Conservation (phyloP, 129 eudicot genomes). For the Sambucus nigra region DNA sequence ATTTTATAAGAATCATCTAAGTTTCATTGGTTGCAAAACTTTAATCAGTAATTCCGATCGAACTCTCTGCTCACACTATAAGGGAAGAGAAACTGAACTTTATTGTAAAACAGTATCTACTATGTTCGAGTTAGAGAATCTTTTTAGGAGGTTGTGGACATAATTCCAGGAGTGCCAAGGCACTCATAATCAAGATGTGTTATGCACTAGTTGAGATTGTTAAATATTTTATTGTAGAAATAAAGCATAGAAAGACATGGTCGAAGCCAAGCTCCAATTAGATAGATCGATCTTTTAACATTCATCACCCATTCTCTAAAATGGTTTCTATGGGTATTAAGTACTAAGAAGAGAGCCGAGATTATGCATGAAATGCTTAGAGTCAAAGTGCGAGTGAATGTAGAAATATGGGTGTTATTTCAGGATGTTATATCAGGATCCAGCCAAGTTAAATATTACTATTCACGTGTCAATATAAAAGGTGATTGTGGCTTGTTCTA, state of each 20-base stretch:
- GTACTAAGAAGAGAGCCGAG: too few species aligned
- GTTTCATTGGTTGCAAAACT: conserved; percentile 94
- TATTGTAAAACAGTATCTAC: conserved; percentile 78
- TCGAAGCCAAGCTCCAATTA: conserved; percentile 86
- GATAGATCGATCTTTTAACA: conserved; percentile 77
- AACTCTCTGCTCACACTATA: conserved; percentile 86
- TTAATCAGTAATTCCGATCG: conserved; percentile 58
- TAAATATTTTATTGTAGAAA: conserved; percentile 97
- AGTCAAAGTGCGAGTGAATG: too few species aligned
- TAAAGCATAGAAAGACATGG: conserved; percentile 99
- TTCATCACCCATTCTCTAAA: background rate
- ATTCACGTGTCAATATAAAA: too few species aligned
- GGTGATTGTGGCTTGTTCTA: too few species aligned
- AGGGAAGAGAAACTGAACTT: conserved; percentile 93
- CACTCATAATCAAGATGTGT: conserved; percentile 95
- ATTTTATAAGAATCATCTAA: conserved; percentile 83
- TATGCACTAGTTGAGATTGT: conserved; percentile 98
- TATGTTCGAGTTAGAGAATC: conserved; percentile 79
- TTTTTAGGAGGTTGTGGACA: conserved; percentile 95
- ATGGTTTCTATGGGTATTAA: too few species aligned
- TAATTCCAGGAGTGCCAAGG: conserved; percentile 99
- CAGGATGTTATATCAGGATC: too few species aligned
- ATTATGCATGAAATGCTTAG: too few species aligned
- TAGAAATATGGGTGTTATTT: too few species aligned
- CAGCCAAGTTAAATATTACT: too few species aligned